phyloP scores from a whole-genome alignment of 306 rosid genomes.

The apple (Malus domestica) region DNA sequence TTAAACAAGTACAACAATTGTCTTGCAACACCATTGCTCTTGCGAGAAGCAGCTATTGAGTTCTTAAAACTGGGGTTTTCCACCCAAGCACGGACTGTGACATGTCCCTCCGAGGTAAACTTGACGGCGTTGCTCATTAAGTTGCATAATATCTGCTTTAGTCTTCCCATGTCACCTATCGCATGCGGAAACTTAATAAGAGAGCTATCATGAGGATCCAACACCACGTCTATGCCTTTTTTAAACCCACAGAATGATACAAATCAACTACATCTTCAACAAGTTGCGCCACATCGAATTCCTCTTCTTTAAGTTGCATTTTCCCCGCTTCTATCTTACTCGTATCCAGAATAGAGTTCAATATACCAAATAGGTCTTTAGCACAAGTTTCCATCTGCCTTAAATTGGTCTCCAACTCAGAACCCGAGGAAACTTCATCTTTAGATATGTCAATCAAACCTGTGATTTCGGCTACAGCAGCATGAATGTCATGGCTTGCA shows the following conservation, averaged over 20 bases:
- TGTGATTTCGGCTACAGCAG: slow-evolving; percentile 53
- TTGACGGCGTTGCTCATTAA: slow-evolving; percentile 79
- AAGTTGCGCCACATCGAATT: slow-evolving; percentile 53
- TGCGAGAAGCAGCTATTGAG: slow-evolving; percentile 26
- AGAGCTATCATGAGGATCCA: slow-evolving; percentile 66
- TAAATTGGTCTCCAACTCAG: slow-evolving; percentile 42
- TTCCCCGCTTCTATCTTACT: slow-evolving; percentile 85
- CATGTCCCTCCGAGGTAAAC: slow-evolving; percentile 61
- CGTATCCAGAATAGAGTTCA: slow-evolving; percentile 74
- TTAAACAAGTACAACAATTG: slow-evolving; percentile 23
- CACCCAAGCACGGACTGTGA: slow-evolving; percentile 55
- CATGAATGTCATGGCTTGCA: slow-evolving; percentile 75
- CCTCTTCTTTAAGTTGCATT: slow-evolving; percentile 71
- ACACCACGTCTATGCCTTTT: slow-evolving; percentile 60
- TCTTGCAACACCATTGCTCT: slow-evolving; percentile 6
- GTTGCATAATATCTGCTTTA: slow-evolving; percentile 64
- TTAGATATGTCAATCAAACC: slow-evolving; percentile 52
- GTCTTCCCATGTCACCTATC: slow-evolving; percentile 72
- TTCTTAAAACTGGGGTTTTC: slow-evolving; percentile 38
- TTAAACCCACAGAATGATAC: slow-evolving; percentile 42
- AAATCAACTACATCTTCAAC: slow-evolving; percentile 68
- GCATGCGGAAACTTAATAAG: slow-evolving; percentile 33
- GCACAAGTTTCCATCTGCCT: slow-evolving; percentile 53
- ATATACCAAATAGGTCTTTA: slow-evolving; percentile 57
- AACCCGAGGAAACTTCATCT: slow-evolving; percentile 20